Conservation (phyloP, 2,329 filamentous ascomycete genomes). For the Rutstroemia sp. region DNA sequence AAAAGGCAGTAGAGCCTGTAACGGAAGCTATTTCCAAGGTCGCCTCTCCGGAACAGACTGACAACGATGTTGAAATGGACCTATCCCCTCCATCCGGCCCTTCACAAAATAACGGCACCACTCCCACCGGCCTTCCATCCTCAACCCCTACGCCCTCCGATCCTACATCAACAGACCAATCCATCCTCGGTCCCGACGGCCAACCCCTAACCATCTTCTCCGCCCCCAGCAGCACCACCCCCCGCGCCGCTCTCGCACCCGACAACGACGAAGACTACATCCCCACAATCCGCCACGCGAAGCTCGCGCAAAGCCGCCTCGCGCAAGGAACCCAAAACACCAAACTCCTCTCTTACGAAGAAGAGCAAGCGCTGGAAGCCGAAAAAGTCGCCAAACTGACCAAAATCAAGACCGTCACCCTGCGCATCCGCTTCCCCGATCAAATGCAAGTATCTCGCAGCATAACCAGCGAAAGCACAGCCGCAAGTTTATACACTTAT, state of each 20-base stretch:
- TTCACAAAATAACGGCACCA: background rate
- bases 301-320: constrained; percentile 64
- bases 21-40: constrained; percentile 17
- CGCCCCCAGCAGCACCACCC: constrained; percentile 66
- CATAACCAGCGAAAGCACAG: constrained; percentile 62
- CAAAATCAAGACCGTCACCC: constrained; percentile 57
- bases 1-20: constrained; percentile 10
- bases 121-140: background rate
- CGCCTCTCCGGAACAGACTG: constrained; percentile 6
- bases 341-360: constrained; percentile 73
- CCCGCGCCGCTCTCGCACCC: constrained; percentile 61
- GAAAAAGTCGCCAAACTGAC: constrained; percentile 59
- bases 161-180: constrained; percentile 4
- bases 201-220: constrained; percentile 65
- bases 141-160: background rate
- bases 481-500: constrained; percentile 63
- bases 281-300: constrained; percentile 68
- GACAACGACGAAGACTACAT: constrained; percentile 70
- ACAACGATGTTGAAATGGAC: constrained; percentile 10
- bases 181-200: constrained; percentile 27
- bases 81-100: background rate
- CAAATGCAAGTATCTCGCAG: constrained; percentile 65
- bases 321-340: constrained; percentile 58
- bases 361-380: constrained; percentile 63
- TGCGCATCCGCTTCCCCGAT: constrained; percentile 85